Percentiles rank a stretch among this genome's conserved stretches.
These are phyloP conservation scores for Polytolypa hystricis DNA, from an alignment of 2,329 filamentous ascomycete genomes.

Conservation along the genomic window DNA sequence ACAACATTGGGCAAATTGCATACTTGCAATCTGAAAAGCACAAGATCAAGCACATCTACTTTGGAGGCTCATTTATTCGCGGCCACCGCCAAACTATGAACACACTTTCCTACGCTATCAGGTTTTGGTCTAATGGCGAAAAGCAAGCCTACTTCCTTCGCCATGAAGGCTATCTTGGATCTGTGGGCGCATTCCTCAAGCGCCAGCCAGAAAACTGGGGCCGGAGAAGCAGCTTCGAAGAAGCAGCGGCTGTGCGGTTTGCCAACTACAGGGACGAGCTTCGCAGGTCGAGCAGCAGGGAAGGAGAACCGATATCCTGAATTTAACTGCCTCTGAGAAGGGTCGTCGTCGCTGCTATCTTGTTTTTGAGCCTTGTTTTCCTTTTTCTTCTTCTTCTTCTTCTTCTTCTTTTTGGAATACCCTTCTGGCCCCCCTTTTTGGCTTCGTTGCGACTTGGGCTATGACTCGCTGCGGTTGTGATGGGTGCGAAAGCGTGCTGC, in stretches of 20 bases:
- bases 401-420: too few species aligned
- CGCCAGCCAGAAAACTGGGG: slow-evolving; percentile 87
- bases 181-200: slow-evolving; percentile 89
- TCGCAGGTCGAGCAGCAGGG: background rate
- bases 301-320: too few species aligned
- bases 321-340: too few species aligned
- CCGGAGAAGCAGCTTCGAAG: slow-evolving; percentile 64
- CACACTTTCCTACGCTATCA: slow-evolving; percentile 90
- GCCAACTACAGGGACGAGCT: slow-evolving; percentile 8
- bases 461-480: too few species aligned
- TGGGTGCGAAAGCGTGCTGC: too few species aligned
- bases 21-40: slow-evolving; percentile 97
- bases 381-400: background rate
- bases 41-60: slow-evolving; percentile 84
- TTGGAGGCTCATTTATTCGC: slow-evolving; percentile 91
- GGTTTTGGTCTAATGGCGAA: slow-evolving; percentile 88
- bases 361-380: background rate
- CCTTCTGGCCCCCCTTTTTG: too few species aligned
- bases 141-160: slow-evolving; percentile 94
- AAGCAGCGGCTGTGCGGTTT: slow-evolving; percentile 21
- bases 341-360: too few species aligned
- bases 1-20: slow-evolving; percentile 96
- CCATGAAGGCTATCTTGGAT: slow-evolving; percentile 89
- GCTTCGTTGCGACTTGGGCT: too few species aligned
- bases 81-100: slow-evolving; percentile 97